phyloP scores from a whole-genome alignment of 768 basidiomycete species.

The Xerocomus spinulosus region DNA sequence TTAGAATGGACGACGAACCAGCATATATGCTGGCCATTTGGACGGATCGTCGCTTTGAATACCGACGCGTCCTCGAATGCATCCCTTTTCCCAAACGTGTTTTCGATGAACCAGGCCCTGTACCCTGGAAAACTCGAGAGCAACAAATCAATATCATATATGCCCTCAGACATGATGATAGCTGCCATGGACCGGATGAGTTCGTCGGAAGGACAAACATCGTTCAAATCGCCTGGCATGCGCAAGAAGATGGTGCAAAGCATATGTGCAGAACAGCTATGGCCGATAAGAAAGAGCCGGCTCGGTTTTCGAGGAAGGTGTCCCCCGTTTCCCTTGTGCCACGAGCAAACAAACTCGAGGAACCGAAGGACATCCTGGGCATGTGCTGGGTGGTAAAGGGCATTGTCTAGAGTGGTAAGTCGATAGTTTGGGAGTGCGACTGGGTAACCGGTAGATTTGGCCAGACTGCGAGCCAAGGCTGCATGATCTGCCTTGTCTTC shows the following conservation, averaged over 20 bases:
- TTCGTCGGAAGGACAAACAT: constrained; percentile 40
- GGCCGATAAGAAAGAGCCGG: constrained; percentile 60
- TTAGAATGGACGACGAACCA: constrained; percentile 78
- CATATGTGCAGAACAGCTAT: constrained; percentile 84
- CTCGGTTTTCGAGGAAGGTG: constrained; percentile 35
- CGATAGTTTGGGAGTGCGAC: constrained; percentile 79
- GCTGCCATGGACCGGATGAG: constrained; percentile 47
- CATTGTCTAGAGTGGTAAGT: constrained; percentile 45
- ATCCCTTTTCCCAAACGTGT: constrained; percentile 50
- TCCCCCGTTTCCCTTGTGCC: constrained; percentile 27
- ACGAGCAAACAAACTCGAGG: constrained; percentile 52
- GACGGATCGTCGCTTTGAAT: constrained; percentile 37
- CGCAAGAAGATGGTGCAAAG: constrained; percentile 64
- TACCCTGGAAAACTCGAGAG: constrained; percentile 64
- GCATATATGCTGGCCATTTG: constrained; percentile 32
- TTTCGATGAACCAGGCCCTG: constrained; percentile 61
- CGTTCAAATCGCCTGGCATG: constrained; percentile 26
- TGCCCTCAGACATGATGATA: constrained; percentile 67
- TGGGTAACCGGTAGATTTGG: constrained; percentile 43
- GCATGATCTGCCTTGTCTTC: constrained; percentile 68
- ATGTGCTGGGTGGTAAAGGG: constrained; percentile 65
- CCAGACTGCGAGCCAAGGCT: constrained; percentile 50
- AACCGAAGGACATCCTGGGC: constrained; percentile 60
- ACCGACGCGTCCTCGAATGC: constrained; percentile 50
- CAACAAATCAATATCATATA: constrained; percentile 69